Evolutionary conservation across 306 rosid species (phyloP), one percentile per base, ranked within the genome.

Genomic region (Lagenaria siceraria): DNA sequence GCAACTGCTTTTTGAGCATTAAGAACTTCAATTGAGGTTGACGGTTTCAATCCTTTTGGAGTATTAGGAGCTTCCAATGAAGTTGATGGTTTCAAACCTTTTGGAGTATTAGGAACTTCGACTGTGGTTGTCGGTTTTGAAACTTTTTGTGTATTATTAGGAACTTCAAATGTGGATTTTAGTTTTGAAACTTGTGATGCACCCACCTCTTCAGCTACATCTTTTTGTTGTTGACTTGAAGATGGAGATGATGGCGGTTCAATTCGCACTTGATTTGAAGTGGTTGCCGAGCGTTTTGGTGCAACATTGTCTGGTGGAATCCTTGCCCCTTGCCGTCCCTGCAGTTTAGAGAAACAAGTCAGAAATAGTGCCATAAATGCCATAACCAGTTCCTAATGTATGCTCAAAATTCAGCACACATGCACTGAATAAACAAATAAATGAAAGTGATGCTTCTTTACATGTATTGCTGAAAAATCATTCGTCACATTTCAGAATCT

Each of bases 231-330:
- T 78, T 87, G 87, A 80, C 73, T 83, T 36, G 88, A 90, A 66
- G 96, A 82, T 70, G 96, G 90, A 80, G 88, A 75, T 75, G 89
- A 38, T 18, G 90, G 86, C 21, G 59, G 80, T 80, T 78, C 85
- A 79, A 82, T 72, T 70, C 33, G 84, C 51, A 82, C 79, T 74
- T 86, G 81, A 43, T 85, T 29, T 19, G 81, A 35, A n/a, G 81
- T 63, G 63, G 83, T 77, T 38, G 83, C 82, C 73, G 79, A 80
- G 79, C 64, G 78, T 79, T 78, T 84, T 74, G 81, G 69, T 61
- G 82, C 36, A 43, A 83, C 35, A 64, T 85, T 21, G n/a, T 88
- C 78, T 79, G 80, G 88, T 42, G 21, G 56, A 31, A 36, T 65
- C 76, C 87, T 91, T 29, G 31, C 7, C 21, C 68, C 85, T 64